Conservation (phyloP, 2,329 filamentous ascomycete species). For the Chaetothyriales sp. region DNA sequence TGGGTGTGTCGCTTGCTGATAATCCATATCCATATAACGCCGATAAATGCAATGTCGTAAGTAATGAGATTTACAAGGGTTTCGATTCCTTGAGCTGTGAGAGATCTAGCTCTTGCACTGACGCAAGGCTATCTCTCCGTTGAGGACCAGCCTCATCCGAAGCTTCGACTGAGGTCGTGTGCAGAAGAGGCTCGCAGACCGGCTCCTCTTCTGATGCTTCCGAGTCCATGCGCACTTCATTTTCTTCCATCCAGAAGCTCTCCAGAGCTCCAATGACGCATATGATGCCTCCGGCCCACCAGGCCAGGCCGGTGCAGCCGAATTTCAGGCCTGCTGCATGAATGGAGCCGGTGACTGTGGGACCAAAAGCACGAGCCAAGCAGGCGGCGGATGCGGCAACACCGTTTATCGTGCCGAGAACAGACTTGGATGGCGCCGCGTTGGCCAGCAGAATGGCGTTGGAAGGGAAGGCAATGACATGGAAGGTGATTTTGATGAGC, state of each 20-base stretch:
- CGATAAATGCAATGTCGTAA: not conserved
- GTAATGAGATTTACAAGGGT: not conserved
- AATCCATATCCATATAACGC: not conserved
- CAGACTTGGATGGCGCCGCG: slow-evolving; percentile 65
- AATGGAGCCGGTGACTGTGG: slow-evolving; percentile 70
- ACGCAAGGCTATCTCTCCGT: slow-evolving; percentile 6
- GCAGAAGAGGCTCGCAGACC: slow-evolving; percentile 19
- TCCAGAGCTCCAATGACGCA: slow-evolving; percentile 60
- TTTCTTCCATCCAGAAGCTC: slow-evolving; percentile 60
- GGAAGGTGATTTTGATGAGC: slow-evolving; percentile 83
- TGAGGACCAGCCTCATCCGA: slow-evolving; percentile 3
- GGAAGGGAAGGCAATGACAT: slow-evolving; percentile 80
- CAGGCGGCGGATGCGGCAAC: slow-evolving; percentile 83
- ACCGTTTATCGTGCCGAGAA: slow-evolving; percentile 84
- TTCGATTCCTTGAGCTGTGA: not conserved
- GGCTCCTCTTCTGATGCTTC: slow-evolving; percentile 28
- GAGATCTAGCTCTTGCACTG: slow-evolving; percentile 15
- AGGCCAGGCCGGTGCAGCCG: slow-evolving; percentile 76
- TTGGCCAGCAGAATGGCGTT: slow-evolving; percentile 82
- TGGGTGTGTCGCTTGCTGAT: not conserved
- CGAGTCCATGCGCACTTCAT: slow-evolving; percentile 32
- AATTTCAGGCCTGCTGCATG: slow-evolving; percentile 65
- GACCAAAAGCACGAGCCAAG: slow-evolving; percentile 73
- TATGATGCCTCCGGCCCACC: slow-evolving; percentile 77
- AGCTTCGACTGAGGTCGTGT: slow-evolving; percentile 15